A percentile compares a stretch with the other conserved stretches of the same genome.
Evolutionary conservation across 2,329 filamentous ascomycete species (phyloP).

Genomic region (Cytospora mali): DNA sequence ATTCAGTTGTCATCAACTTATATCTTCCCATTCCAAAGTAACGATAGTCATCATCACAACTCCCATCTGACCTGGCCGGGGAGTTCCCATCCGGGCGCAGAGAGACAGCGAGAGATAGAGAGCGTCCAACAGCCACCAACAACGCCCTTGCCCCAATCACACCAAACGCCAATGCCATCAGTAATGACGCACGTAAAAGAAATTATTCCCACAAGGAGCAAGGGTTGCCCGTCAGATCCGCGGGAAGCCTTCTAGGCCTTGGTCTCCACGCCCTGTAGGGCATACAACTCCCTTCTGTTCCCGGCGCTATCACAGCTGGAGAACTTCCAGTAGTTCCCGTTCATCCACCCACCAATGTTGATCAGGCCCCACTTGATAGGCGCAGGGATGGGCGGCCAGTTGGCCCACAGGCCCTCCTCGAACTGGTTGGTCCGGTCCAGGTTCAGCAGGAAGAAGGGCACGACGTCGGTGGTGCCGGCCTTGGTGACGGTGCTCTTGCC

Average conservation of each 20-base stretch:
- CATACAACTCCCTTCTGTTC: conserved; percentile 56
- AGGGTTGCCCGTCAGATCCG: too few relatives aligned
- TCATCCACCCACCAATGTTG: conserved; percentile 59
- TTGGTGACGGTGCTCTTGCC: conserved; percentile 66
- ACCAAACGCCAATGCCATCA: too few relatives aligned
- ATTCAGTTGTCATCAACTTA: too few relatives aligned
- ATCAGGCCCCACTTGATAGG: conserved; percentile 62
- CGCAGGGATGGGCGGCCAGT: conserved; percentile 67
- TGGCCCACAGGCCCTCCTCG: conserved; percentile 62
- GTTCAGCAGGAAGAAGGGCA: conserved; percentile 68
- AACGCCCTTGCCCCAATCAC: neutral
- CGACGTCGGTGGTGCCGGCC: conserved; percentile 59
- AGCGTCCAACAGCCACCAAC: neutral
- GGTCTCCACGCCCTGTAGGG: conserved; percentile 38
- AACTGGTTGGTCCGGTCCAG: conserved; percentile 54
- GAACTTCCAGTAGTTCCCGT: conserved; percentile 66
- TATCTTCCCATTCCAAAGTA: neutral
- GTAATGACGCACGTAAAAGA: neutral
- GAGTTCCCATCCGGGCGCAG: too few relatives aligned
- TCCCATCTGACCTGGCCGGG: neutral
- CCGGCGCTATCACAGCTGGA: conserved; percentile 61
- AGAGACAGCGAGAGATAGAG: neutral
- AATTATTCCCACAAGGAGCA: too few relatives aligned
- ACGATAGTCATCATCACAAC: neutral
- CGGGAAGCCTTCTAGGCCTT: conserved; percentile 14